Percentiles rank a stretch among this genome's conserved stretches.
These are phyloP conservation scores for Macrocybe gigantea DNA, from an alignment of 768 basidiomycete species.

Conservation along the genomic window DNA sequence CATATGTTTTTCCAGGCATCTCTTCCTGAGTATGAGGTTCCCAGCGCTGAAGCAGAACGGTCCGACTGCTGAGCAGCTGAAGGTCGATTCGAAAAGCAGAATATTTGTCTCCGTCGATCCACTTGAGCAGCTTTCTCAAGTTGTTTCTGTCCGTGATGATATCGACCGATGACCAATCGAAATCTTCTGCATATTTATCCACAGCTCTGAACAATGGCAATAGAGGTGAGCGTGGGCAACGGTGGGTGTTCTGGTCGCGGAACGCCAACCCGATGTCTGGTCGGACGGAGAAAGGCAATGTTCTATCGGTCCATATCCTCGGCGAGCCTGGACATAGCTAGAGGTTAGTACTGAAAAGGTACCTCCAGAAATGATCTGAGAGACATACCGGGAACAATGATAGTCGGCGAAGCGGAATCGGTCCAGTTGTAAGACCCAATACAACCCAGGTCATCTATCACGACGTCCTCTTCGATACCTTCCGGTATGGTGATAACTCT, in stretches of 20 bases:
- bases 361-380: neutral
- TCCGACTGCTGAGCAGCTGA: slow-evolving; percentile 52
- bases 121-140: slow-evolving; percentile 57
- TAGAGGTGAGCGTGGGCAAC: slow-evolving; percentile 26
- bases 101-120: slow-evolving; percentile 33
- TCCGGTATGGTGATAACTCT: slow-evolving; percentile 3
- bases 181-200: slow-evolving; percentile 30
- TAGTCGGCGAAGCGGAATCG: slow-evolving; percentile 34
- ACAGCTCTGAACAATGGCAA: slow-evolving; percentile 60
- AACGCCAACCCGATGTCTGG: slow-evolving; percentile 45
- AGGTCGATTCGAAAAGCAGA: slow-evolving; percentile 66
- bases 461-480: slow-evolving; percentile 21
- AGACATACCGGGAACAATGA: slow-evolving; percentile 43
- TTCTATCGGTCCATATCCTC: slow-evolving; percentile 39
- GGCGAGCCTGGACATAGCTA: slow-evolving; percentile 36
- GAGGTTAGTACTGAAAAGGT: neutral
- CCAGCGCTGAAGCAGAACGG: slow-evolving; percentile 61
- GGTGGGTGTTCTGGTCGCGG: slow-evolving; percentile 54
- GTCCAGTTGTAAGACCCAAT: slow-evolving; percentile 54
- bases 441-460: slow-evolving; percentile 29
- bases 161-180: slow-evolving; percentile 39
- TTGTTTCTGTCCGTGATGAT: slow-evolving; percentile 62
- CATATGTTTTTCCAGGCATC: slow-evolving; percentile 39
- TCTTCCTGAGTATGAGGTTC: slow-evolving; percentile 29
- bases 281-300: slow-evolving; percentile 46